Base-by-base conservation (phyloP, 108 stramenopile genomes). In the Pseudonitzschia multiseries region DNA sequence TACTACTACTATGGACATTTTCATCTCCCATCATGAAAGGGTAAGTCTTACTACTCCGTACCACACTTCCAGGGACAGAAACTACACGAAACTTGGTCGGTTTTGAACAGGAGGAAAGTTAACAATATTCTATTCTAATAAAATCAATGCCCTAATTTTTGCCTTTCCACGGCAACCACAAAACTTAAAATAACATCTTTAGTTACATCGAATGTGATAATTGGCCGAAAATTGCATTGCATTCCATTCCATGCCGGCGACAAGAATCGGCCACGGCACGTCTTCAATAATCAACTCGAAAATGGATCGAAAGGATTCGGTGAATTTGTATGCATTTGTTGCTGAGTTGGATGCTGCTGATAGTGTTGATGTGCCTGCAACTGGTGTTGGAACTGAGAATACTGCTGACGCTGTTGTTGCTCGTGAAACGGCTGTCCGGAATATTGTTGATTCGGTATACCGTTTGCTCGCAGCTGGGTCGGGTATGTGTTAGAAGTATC, bases 301-400 rank as follows among this genome's bases (percentile, higher is more conserved):
- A 46, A 67, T 28, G 75, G 75, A 43, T 76, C 75, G 21, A 76
- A 76, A 12, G 43, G 50, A 33, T 76, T 68, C 9, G 18, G 41
- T 46, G 65, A 27, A 67, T 44, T 67, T 50, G 44, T 21, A 29
- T 67, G n/a, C 44, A 46, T 65, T 46, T 42, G 46, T 48, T 14
- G 46, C 28, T 67, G 65, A 2, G 65, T 46, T 10, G 42, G 20
- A 22, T 46, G 48, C 24, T 50, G 46, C 24, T 44, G 65, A 14
- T 48, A 50, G 8, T 67, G 65, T 26, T 67, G 48, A 13, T 65
- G 64, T 17, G 44, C n/a, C 8, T 65, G 64, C 41, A 8, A 36
- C 64, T 65, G 64, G 12, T 33, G 64, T 43, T 22, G 40, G 17
- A 40, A 36, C 29, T 40, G 64, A 22, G 32, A 20, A 24, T 17